These are phyloP conservation scores for Thymus quinquecostatus DNA, from an alignment of 257 asterid genomes.

Conservation along the genomic window DNA sequence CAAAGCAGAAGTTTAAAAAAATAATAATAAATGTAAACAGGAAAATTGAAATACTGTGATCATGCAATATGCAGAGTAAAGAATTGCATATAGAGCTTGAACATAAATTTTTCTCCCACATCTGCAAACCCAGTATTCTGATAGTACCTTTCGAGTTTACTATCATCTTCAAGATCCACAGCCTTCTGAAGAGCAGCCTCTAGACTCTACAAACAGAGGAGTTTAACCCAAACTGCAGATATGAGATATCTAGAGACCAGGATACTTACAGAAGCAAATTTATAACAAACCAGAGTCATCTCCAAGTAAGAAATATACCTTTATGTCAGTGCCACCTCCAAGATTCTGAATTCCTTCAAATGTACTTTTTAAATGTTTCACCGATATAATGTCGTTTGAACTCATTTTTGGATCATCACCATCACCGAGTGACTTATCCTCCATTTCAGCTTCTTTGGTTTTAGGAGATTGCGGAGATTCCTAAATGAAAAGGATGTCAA, in stretches of 20 bases:
- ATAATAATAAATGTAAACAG: constrained; percentile 11
- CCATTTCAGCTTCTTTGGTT: constrained; percentile 51
- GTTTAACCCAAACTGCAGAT: constrained; percentile 30
- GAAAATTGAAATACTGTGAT: constrained; percentile 13
- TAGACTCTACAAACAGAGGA: constrained; percentile 63
- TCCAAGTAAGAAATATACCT: constrained; percentile 50
- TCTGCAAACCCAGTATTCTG: constrained; percentile 21
- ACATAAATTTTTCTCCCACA: constrained; percentile 19
- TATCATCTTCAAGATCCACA: constrained; percentile 84
- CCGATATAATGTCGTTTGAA: constrained; percentile 44
- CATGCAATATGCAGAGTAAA: constrained; percentile 19
- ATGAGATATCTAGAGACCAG: constrained; percentile 30
- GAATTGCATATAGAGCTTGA: constrained; percentile 26
- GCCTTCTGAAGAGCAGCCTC: constrained; percentile 90
- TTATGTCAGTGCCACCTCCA: constrained; percentile 79
- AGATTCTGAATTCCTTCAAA: constrained; percentile 77
- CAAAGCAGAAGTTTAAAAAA: constrained; percentile 39
- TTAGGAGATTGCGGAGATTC: constrained; percentile 52
- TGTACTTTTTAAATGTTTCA: constrained; percentile 50
- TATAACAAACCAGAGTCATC: background rate
- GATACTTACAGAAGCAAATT: constrained; percentile 14
- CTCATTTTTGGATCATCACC: constrained; percentile 45
- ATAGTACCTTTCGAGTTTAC: constrained; percentile 68
- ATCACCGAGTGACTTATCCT: constrained; percentile 49
- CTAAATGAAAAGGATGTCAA: constrained; percentile 48